Percentiles rank a stretch among this genome's conserved stretches.
phyloP scores from a whole-genome alignment of 2,329 filamentous ascomycete genomes.

The Penicillium palitans region DNA sequence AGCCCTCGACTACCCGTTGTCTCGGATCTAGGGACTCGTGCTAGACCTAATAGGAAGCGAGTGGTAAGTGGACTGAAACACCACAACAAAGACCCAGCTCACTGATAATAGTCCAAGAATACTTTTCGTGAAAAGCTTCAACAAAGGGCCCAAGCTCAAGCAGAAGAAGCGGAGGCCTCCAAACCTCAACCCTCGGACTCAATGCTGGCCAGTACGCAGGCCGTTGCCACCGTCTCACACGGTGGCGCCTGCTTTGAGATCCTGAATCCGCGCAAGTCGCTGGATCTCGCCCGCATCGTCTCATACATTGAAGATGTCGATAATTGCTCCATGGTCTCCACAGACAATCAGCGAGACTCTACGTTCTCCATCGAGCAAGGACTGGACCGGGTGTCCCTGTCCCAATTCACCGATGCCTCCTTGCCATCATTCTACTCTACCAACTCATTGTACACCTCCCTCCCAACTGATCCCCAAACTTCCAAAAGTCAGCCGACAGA shows the following conservation, averaged over 20 bases:
- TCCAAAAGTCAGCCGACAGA: slow-evolving; percentile 17
- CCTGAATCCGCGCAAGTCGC: slow-evolving; percentile 39
- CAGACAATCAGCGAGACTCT: slow-evolving; percentile 24
- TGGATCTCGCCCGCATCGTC: slow-evolving; percentile 38
- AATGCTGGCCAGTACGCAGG: slow-evolving; percentile 29
- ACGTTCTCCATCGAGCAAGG: slow-evolving; percentile 22
- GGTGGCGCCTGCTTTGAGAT: slow-evolving; percentile 42
- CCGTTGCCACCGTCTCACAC: slow-evolving; percentile 33
- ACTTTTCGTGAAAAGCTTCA: slow-evolving; percentile 36
- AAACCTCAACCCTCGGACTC: slow-evolving; percentile 27
- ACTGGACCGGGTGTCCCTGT: slow-evolving; percentile 23
- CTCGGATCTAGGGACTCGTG: slow-evolving; percentile 23
- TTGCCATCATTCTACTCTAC: slow-evolving; percentile 27
- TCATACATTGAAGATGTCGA: slow-evolving; percentile 41
- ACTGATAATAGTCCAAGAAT: slow-evolving; percentile 26
- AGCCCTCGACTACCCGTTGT: slow-evolving; percentile 23
- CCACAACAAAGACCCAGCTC: slow-evolving; percentile 10
- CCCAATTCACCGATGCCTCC: slow-evolving; percentile 27
- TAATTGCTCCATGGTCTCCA: slow-evolving; percentile 22
- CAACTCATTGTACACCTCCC: slow-evolving; percentile 21
- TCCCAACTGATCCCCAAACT: slow-evolving; percentile 8
- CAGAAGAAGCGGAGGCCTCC: slow-evolving; percentile 21
- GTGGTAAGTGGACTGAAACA: slow-evolving; percentile 27
- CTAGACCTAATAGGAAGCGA: slow-evolving; percentile 27
- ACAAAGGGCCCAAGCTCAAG: slow-evolving; percentile 21